phyloP scores from a whole-genome alignment of 192 early-diverging fungal genomes.

The Gaertneriomyces sp. region DNA sequence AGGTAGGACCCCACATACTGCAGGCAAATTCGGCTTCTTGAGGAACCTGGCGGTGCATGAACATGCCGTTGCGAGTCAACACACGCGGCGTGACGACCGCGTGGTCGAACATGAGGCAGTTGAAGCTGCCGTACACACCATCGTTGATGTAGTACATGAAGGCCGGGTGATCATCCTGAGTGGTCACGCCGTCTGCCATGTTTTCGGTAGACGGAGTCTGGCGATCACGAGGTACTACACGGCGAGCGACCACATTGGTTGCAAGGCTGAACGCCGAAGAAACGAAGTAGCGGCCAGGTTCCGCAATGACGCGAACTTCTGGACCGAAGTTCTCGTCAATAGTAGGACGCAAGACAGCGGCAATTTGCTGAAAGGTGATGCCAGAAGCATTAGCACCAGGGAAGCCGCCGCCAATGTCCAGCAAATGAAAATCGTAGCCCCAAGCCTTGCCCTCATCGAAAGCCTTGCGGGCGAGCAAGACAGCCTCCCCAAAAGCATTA shows the following conservation, averaged over 20 bases:
- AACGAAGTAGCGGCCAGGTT: conserved; percentile 96
- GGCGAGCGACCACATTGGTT: conserved; percentile 87
- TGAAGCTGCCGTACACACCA: conserved; percentile 97
- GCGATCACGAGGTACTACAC: conserved; percentile 59
- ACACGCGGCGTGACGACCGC: conserved; percentile 68
- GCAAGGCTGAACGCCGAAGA: conserved; percentile 91
- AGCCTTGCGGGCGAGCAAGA: conserved; percentile 74
- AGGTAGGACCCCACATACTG: conserved; percentile 96
- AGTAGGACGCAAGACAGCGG: conserved; percentile 69
- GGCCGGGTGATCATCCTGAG: conserved; percentile 44
- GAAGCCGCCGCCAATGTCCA: conserved; percentile 89
- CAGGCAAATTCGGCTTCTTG: conserved; percentile 51
- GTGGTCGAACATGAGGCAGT: conserved; percentile 98
- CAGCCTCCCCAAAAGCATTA: conserved; percentile 84
- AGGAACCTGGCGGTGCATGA: conserved; percentile 25
- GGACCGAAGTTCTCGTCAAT: conserved; percentile 77
- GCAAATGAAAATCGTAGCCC: conserved; percentile 65
- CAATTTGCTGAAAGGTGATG: conserved; percentile 81
- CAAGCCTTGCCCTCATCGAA: conserved; percentile 80
- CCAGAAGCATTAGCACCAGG: conserved; percentile 76
- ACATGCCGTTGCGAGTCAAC: conserved; percentile 50
- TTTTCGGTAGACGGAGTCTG: neutral
- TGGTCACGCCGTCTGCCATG: neutral
- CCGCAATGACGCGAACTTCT: conserved; percentile 91
- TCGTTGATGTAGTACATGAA: conserved; percentile 97